Conservation (phyloP, 2,329 filamentous ascomycete species). For the Alternaria sp. region DNA sequence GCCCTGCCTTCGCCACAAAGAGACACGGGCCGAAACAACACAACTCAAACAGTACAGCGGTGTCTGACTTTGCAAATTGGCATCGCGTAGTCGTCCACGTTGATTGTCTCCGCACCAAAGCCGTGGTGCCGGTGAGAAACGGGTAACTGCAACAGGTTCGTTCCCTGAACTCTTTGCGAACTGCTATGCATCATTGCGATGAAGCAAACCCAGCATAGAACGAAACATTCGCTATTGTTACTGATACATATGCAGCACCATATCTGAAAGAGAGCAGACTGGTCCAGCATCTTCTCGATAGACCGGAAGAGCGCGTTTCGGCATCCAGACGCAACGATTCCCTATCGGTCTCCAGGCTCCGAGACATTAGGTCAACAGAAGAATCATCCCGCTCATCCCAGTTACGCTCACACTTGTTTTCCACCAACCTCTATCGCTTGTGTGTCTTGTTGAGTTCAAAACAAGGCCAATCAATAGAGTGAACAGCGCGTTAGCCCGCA, state of each 20-base stretch:
- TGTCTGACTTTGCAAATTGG: constrained; percentile 33
- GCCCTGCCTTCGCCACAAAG: constrained; percentile 46
- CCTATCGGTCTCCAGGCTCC: constrained; percentile 14
- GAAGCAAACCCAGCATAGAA: constrained; percentile 45
- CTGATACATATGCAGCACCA: constrained; percentile 42
- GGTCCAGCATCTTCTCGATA: constrained; percentile 32
- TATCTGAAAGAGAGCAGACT: constrained; percentile 23
- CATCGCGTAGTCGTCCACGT: constrained; percentile 32
- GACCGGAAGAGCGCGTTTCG: neutral
- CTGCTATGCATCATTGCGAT: constrained; percentile 44
- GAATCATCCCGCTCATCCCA: constrained; percentile 1
- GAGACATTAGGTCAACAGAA: constrained; percentile 15
- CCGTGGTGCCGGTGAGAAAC: constrained; percentile 40
- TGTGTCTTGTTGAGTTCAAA: constrained; percentile 25
- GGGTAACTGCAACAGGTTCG: constrained; percentile 50
- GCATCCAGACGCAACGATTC: constrained; percentile 11
- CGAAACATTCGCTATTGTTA: constrained; percentile 25
- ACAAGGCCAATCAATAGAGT: constrained; percentile 14
- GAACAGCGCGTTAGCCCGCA: constrained; percentile 10
- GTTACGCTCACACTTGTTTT: constrained; percentile 2
- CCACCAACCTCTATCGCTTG: constrained; percentile 10
- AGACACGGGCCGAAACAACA: constrained; percentile 42
- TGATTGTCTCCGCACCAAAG: constrained; percentile 41
- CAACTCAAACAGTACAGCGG: constrained; percentile 46
- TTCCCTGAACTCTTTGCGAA: constrained; percentile 40